Conservation (phyloP, 2,329 filamentous ascomycete genomes). For the Setomelanomma holmii region DNA sequence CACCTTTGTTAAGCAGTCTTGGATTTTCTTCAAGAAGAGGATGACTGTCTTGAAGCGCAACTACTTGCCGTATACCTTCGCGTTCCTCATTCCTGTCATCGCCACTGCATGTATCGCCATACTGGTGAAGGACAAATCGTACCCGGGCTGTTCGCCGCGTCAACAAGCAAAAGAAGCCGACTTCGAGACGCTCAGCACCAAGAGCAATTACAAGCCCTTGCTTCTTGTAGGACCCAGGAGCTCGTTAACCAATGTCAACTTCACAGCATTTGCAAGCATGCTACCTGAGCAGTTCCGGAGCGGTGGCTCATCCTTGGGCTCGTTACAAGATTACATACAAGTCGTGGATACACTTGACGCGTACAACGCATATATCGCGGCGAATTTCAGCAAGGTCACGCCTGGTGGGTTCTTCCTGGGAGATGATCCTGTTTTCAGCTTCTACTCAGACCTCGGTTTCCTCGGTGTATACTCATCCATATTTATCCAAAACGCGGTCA, state of each 20-base stretch:
- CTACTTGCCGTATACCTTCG: conserved; percentile 74
- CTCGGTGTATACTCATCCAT: conserved; percentile 68
- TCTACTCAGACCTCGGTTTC: conserved; percentile 69
- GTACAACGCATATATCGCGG: conserved; percentile 69
- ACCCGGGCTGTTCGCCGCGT: conserved; percentile 53
- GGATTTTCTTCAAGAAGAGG: conserved; percentile 78
- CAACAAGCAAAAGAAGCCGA: conserved; percentile 26
- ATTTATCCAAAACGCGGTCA: conserved; percentile 86
- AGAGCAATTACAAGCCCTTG: conserved; percentile 15
- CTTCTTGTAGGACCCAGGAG: conserved; percentile 41
- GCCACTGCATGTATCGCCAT: conserved; percentile 78
- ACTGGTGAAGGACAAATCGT: conserved; percentile 66
- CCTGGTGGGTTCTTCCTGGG: conserved; percentile 77
- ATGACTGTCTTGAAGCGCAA: conserved; percentile 76
- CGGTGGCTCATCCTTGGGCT: conserved; percentile 8
- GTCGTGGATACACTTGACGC: conserved; percentile 68
- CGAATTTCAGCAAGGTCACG: conserved; percentile 69
- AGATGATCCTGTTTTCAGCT: conserved; percentile 70
- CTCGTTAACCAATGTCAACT: conserved; percentile 21
- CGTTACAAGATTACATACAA: conserved; percentile 44
- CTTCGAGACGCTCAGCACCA: conserved; percentile 10
- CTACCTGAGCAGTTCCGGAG: conserved; percentile 44
- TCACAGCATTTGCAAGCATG: conserved; percentile 13
- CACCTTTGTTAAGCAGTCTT: conserved; percentile 70
- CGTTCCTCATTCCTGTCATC: conserved; percentile 76